These are phyloP conservation scores for Lasiosphaeria hispida DNA, from an alignment of 495 filamentous ascomycete species.

Conservation along the genomic window DNA sequence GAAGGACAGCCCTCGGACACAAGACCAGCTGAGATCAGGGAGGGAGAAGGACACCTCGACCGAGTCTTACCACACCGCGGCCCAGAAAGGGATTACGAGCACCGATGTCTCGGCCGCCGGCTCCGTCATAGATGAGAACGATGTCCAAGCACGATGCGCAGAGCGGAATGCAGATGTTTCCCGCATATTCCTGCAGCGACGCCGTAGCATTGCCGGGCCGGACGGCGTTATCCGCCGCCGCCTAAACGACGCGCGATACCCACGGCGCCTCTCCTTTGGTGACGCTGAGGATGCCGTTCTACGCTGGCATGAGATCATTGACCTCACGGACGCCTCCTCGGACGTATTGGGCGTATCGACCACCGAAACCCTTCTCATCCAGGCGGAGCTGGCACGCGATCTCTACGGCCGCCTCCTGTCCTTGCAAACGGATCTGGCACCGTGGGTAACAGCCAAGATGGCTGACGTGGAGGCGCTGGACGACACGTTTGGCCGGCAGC, in stretches of 20 bases:
- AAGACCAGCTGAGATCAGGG: background rate
- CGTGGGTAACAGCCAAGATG: constrained; percentile 69
- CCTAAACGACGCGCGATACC: constrained; percentile 60
- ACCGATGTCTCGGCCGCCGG: constrained; percentile 38
- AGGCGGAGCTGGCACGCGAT: constrained; percentile 58
- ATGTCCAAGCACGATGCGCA: constrained; percentile 38
- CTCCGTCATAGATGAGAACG: constrained; percentile 45
- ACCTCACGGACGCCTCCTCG: constrained; percentile 46
- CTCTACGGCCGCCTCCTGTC: constrained; percentile 51
- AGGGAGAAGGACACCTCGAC: constrained; percentile 11
- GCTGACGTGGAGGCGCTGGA: constrained; percentile 61
- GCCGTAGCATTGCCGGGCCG: constrained; percentile 48
- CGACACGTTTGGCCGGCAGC: constrained; percentile 55
- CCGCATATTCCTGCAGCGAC: constrained; percentile 37
- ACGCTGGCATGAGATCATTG: constrained; percentile 58
- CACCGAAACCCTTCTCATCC: constrained; percentile 11
- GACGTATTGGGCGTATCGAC: constrained; percentile 9
- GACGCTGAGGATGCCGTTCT: constrained; percentile 84
- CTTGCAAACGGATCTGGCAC: constrained; percentile 50
- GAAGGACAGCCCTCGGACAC: background rate
- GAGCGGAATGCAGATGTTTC: constrained; percentile 27
- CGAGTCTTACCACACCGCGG: constrained; percentile 18
- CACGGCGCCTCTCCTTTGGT: constrained; percentile 83
- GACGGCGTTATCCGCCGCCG: constrained; percentile 25
- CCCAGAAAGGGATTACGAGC: constrained; percentile 23